A percentile compares a stretch with the other conserved stretches of the same genome.
Evolutionary conservation across 768 basidiomycete genomes (phyloP).

Genomic region (Tremella fuciformis): DNA sequence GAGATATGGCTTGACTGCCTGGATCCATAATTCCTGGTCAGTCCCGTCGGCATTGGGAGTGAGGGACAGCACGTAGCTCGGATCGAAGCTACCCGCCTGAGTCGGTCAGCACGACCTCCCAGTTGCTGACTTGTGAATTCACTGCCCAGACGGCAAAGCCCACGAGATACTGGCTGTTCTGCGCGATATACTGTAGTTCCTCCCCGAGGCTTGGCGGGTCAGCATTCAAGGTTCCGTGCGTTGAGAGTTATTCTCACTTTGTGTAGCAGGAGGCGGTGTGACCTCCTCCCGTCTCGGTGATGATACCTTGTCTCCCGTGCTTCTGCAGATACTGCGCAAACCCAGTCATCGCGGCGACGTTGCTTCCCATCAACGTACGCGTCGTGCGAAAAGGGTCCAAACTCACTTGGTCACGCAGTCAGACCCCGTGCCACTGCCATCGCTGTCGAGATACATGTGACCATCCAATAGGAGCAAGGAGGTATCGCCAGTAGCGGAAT

Average conservation of each 20-base stretch:
- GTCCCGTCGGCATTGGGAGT: too few species aligned
- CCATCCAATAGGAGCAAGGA: slow-evolving; percentile 60
- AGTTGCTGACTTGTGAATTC: too few species aligned
- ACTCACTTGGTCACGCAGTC: slow-evolving; percentile 58
- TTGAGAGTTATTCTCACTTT: slow-evolving; percentile 56
- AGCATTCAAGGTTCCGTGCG: slow-evolving; percentile 53
- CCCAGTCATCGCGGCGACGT: slow-evolving; percentile 55
- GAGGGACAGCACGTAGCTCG: too few species aligned
- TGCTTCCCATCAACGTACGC: slow-evolving; percentile 50
- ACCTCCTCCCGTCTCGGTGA: slow-evolving; percentile 65
- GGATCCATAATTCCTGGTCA: too few species aligned
- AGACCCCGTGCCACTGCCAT: slow-evolving; percentile 56
- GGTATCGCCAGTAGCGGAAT: slow-evolving; percentile 53
- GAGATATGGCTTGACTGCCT: too few species aligned
- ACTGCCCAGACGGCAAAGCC: slow-evolving; percentile 62
- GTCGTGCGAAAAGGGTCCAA: neutral
- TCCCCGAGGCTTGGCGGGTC: slow-evolving; percentile 55
- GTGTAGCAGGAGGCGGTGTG: slow-evolving; percentile 57
- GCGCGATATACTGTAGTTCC: slow-evolving; percentile 57
- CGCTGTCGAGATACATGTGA: slow-evolving; percentile 63
- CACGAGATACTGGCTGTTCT: slow-evolving; percentile 54
- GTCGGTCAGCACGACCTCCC: too few species aligned
- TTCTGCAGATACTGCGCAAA: slow-evolving; percentile 56
- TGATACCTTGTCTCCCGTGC: slow-evolving; percentile 60
- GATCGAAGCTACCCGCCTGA: too few species aligned